phyloP scores from a whole-genome alignment of 257 asterid species.

The Primulina eburnea region DNA sequence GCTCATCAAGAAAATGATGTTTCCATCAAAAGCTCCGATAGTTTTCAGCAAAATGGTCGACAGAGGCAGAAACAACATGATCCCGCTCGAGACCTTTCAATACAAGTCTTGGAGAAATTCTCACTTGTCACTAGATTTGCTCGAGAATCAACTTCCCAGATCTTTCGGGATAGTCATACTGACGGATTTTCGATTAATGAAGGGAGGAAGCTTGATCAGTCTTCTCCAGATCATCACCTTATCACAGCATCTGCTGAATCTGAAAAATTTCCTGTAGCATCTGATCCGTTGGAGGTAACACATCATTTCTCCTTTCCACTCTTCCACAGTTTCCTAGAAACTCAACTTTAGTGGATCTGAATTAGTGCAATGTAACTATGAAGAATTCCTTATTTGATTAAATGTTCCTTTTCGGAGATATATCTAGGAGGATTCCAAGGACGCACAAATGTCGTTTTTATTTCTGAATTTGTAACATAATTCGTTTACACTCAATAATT shows the following conservation, averaged over 20 bases:
- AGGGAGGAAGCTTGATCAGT: conserved; percentile 48
- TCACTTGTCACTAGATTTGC: conserved; percentile 97
- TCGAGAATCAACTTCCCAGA: conserved; percentile 97
- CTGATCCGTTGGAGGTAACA: conserved; percentile 79
- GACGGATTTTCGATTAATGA: conserved; percentile 60
- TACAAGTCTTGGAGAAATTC: conserved; percentile 91
- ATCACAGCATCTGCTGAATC: conserved; percentile 36
- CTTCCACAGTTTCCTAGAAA: neutral
- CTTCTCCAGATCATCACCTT: conserved; percentile 33
- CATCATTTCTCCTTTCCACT: conserved; percentile 14
- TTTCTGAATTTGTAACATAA: neutral
- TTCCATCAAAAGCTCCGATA: conserved; percentile 35
- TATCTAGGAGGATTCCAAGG: neutral
- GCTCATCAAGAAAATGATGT: conserved; percentile 43
- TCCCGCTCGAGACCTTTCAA: conserved; percentile 87
- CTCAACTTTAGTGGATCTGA: neutral
- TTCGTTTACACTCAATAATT: neutral
- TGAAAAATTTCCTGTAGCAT: conserved; percentile 45
- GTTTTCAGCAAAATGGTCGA: conserved; percentile 55
- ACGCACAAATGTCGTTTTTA: neutral
- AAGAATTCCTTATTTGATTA: neutral
- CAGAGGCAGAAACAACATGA: conserved; percentile 65
- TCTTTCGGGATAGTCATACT: conserved; percentile 67
- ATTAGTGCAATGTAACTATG: neutral
- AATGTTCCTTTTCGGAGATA: neutral